phyloP scores from a whole-genome alignment of 495 filamentous ascomycete genomes.

The Xylaria grammica region DNA sequence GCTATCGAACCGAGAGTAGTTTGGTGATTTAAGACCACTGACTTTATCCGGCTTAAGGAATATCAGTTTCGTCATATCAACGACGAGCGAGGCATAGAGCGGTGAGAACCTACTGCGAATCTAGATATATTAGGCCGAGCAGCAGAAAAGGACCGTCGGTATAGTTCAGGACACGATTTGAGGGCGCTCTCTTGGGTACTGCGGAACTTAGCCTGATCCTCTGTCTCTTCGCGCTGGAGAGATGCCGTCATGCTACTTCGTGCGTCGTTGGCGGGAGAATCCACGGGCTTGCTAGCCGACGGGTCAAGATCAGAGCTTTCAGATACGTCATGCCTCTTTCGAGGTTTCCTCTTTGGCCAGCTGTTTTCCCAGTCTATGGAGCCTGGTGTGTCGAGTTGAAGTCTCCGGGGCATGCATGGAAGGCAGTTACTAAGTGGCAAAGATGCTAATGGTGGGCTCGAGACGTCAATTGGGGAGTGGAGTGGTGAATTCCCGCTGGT shows the following conservation, averaged over 20 bases:
- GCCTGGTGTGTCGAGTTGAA: constrained; percentile 28
- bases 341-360: constrained; percentile 32
- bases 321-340: constrained; percentile 32
- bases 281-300: background rate
- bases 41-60: constrained; percentile 15
- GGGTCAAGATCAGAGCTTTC: constrained; percentile 21
- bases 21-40: constrained; percentile 11
- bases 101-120: constrained; percentile 1
- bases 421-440: constrained; percentile 22
- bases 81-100: background rate
- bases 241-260: background rate
- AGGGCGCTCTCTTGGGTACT: constrained; percentile 14
- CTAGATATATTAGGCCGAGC: background rate
- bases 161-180: constrained; percentile 36
- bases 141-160: constrained; percentile 21
- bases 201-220: constrained; percentile 18
- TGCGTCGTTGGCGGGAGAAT: background rate
- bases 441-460: constrained; percentile 10
- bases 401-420: constrained; percentile 24
- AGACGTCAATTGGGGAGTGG: constrained; percentile 16
- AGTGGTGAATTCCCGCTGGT: constrained; percentile 26
- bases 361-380: constrained; percentile 32
- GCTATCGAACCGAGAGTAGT: constrained; percentile 25
- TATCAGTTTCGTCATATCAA: constrained; percentile 15
- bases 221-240: background rate